These are phyloP conservation scores for Penicillium pulvis DNA, from an alignment of 495 filamentous ascomycete species.

Conservation along the genomic window DNA sequence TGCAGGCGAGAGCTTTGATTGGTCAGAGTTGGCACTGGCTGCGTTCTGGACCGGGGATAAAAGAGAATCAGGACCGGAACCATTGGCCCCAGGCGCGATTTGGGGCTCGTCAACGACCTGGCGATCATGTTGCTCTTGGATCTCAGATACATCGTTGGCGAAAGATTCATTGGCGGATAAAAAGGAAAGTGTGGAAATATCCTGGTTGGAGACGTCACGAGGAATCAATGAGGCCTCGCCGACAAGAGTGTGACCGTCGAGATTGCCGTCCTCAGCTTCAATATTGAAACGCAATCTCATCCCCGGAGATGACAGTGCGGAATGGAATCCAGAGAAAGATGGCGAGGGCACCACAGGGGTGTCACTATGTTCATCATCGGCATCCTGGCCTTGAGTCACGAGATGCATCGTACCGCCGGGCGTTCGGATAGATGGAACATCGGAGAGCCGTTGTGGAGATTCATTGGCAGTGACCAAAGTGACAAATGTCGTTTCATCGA, in stretches of 20 bases:
- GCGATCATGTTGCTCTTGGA: slow-evolving; percentile 19
- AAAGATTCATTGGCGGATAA: slow-evolving; percentile 25
- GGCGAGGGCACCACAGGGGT: slow-evolving; percentile 25
- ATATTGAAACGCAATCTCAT: slow-evolving; percentile 2
- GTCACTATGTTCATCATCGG: slow-evolving; percentile 18
- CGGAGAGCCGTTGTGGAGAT: slow-evolving; percentile 16
- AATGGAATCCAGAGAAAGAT: slow-evolving; percentile 29
- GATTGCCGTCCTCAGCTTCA: slow-evolving; percentile 12
- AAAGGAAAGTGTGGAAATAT: slow-evolving; percentile 22
- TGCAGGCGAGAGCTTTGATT: slow-evolving; percentile 2
- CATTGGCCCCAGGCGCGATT: slow-evolving; percentile 4
- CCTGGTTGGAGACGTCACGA: slow-evolving; percentile 20
- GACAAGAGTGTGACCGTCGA: slow-evolving; percentile 30
- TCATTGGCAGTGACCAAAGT: slow-evolving; percentile 20
- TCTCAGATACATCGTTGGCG: slow-evolving; percentile 4
- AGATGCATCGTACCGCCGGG: slow-evolving; percentile 8
- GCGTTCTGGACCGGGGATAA: slow-evolving; percentile 12
- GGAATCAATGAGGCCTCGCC: slow-evolving; percentile 22
- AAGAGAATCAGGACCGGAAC: slow-evolving; percentile 18
- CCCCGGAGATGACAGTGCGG: slow-evolving; percentile 27
- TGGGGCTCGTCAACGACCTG: slow-evolving; percentile 23
- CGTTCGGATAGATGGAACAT: slow-evolving; percentile 14
- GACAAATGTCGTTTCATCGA: slow-evolving; percentile 30
- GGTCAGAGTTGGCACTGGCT: neutral
- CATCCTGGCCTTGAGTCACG: slow-evolving; percentile 12